Percentiles rank a stretch among this genome's conserved stretches.
These are phyloP conservation scores for Salpingoeca rosetta DNA, from an alignment of 78 protist species.

Conservation along the genomic window DNA sequence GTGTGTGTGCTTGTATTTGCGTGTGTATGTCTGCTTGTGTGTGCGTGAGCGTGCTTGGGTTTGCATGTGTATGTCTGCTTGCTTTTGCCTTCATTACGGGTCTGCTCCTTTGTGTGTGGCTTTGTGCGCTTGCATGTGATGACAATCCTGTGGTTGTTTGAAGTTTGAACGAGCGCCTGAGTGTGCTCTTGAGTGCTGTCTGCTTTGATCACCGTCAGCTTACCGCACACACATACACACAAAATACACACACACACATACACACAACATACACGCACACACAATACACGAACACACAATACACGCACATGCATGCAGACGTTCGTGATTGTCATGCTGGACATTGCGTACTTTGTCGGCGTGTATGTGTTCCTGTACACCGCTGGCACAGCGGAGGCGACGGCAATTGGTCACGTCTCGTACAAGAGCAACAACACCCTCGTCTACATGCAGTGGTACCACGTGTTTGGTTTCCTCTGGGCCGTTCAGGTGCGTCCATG, in stretches of 20 bases:
- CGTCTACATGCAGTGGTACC: slow-evolving; percentile 8
- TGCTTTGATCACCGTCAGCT: background rate
- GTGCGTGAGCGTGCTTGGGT: background rate
- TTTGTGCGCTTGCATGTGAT: background rate
- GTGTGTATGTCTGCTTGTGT: background rate
- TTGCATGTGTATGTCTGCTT: background rate
- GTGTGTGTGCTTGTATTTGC: no score
- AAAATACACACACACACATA: no score
- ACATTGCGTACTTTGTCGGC: background rate
- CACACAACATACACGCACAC: background rate
- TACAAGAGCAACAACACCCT: background rate
- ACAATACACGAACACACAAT: no score
- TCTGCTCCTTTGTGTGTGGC: background rate
- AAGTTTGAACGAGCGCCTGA: background rate
- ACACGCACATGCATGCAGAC: background rate
- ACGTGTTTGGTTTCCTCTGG: slow-evolving; percentile 47
- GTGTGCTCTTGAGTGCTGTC: background rate
- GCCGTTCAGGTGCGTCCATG: no score
- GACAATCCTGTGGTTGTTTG: background rate
- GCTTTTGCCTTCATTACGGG: background rate
- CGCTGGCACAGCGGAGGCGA: background rate
- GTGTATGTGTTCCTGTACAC: background rate
- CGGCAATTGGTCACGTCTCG: background rate
- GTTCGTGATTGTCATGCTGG: background rate
- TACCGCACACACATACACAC: background rate